Evolutionary conservation across 371 early-diverging fungal genomes (phyloP).

Genomic region (Umbelopsis sp.): DNA sequence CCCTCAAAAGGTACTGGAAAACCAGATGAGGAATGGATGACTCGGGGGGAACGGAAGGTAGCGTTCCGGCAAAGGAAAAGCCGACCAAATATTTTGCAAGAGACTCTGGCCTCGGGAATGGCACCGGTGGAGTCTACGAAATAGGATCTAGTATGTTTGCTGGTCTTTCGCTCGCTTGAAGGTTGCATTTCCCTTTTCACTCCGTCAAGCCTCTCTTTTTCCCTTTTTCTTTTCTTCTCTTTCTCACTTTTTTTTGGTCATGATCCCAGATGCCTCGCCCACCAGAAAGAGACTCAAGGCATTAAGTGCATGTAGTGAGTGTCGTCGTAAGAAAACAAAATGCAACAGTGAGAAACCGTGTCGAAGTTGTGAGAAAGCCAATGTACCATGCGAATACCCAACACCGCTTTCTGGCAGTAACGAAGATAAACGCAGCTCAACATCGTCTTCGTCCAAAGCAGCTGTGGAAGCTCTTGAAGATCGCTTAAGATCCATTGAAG

Average conservation of each 20-base stretch:
- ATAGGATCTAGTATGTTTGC: not conserved
- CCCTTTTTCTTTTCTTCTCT: constrained; percentile 1
- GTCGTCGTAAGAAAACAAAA: constrained; percentile 34
- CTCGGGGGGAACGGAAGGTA: constrained; percentile 7
- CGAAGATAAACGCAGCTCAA: constrained; percentile 13
- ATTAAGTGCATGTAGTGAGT: constrained; percentile 35
- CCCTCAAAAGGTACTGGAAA: not conserved
- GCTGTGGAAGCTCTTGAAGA: constrained; percentile 45
- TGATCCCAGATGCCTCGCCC: constrained; percentile 35
- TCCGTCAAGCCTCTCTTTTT: constrained; percentile 18
- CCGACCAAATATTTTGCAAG: too few species aligned
- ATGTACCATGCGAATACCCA: constrained; percentile 42
- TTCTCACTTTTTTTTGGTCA: constrained; percentile 6
- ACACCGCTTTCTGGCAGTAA: not conserved
- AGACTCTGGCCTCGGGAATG: not conserved
- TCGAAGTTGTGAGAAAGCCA: constrained; percentile 41
- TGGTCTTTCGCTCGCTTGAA: not conserved
- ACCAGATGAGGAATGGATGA: constrained; percentile 5
- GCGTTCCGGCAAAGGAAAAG: not conserved
- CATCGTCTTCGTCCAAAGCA: not conserved
- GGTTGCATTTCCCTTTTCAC: constrained; percentile 15
- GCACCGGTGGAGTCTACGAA: too few species aligned
- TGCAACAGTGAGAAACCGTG: constrained; percentile 39
- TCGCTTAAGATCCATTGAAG: constrained; percentile 45
- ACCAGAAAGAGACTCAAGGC: constrained; percentile 48